Evolutionary conservation across 352 stramenopile species (phyloP), one percentile per base, ranked within the genome.

Genomic region (Phytophthora tentaculata): DNA sequence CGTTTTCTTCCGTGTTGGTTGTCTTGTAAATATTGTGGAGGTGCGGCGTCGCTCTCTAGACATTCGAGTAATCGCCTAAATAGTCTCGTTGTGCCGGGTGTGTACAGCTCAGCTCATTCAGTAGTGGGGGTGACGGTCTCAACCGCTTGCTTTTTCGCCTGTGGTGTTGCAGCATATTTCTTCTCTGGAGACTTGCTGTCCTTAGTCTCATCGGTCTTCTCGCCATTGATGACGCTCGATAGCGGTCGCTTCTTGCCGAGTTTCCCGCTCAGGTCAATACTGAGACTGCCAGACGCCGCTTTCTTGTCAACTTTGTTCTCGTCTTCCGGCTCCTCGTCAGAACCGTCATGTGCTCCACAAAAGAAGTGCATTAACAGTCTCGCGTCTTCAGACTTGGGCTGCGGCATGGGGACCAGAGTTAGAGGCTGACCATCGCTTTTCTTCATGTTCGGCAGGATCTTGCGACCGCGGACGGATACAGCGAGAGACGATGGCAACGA

Each of bases 351-450:
- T 13, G 82, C 84, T 37, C 80, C 82, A 6, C 79, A 79, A 49
- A 88, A 92, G 70, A 95, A 95, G 54, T 95, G 79, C 45, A 95
- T 61, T 23, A 95, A 61, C 23, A 95, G 72, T 47, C 85, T 83
- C 22, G 84, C 87, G 57, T 94, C 84, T 77, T 92, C 86, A 28
- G 79, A 80, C 60, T 88, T 86, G 13, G 66, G 39, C 48, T 47
- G 13, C 1, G 73, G 65, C 65, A 77, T 69, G 2, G 61, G 68
- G 6, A 52, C 72, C 26, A 78, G 56, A 14, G 39, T 39, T 2
- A 43, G 39, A 28, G 67, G 56, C 22, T 51, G 35, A 20, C 61
- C 53, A 39, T 69, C 64, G 16, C 52, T 35, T 37, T 39, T 22
- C 32, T 69, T 76, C 29, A 56, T 65, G 49, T 71, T 80, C 16